A percentile compares a stretch with the other conserved stretches of the same genome.
phyloP scores from a whole-genome alignment of 768 basidiomycete species.

The Solioccasus polychromus region DNA sequence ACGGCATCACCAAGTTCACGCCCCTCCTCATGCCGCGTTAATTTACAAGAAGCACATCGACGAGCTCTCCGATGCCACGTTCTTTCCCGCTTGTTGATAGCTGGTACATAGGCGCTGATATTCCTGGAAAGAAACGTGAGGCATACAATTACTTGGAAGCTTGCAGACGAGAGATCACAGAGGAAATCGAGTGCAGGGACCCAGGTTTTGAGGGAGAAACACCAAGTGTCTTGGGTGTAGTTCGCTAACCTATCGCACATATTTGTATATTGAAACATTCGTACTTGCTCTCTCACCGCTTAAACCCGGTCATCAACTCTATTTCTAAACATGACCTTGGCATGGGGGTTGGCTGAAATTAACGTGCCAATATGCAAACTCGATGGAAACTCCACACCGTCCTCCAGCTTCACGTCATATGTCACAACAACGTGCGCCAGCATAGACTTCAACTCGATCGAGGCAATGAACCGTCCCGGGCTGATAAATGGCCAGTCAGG shows the following conservation, averaged over 20 bases:
- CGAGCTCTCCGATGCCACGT: neutral
- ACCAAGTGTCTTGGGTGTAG: no score
- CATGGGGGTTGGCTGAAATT: neutral
- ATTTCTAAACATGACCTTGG: constrained; percentile 3
- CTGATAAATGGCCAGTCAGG: neutral
- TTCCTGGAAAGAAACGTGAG: neutral
- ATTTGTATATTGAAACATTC: no score
- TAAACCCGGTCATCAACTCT: no score
- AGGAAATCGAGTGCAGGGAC: neutral
- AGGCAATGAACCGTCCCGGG: constrained; percentile 39
- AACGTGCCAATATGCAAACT: neutral
- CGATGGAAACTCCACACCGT: neutral
- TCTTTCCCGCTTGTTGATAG: neutral
- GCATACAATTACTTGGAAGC: neutral
- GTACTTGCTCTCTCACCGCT: no score
- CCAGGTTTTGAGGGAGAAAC: constrained; percentile 3
- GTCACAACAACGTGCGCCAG: constrained; percentile 41
- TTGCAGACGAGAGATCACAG: constrained; percentile 3
- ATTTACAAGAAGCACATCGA: constrained; percentile 1
- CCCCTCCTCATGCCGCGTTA: neutral
- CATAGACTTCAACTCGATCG: constrained; percentile 41
- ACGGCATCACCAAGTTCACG: constrained; percentile 1
- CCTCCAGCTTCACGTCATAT: constrained; percentile 9
- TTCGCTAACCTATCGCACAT: no score
- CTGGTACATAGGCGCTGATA: neutral